Conservation (phyloP, 352 stramenopile species). For the Globisporangium rhizosaccharum region DNA sequence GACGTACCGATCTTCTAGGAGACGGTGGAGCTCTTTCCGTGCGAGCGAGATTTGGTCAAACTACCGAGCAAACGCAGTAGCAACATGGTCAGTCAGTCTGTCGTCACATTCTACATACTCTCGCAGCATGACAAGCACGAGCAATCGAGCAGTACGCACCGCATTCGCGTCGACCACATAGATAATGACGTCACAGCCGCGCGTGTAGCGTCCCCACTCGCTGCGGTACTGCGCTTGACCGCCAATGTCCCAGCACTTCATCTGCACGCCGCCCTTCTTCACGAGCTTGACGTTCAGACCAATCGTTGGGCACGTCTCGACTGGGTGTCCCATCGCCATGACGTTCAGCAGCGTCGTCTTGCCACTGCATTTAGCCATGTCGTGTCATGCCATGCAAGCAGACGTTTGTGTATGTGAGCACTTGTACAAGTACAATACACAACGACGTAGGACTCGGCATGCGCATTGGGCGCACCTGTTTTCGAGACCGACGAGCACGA, state of each 20-base stretch:
- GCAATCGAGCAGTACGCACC: constrained; percentile 34
- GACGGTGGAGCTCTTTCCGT: constrained; percentile 91
- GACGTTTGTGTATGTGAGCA: not conserved
- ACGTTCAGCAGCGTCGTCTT: constrained; percentile 96
- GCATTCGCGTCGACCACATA: constrained; percentile 97
- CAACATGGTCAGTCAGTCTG: not conserved
- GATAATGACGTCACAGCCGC: constrained; percentile 98
- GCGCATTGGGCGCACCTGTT: constrained; percentile 71
- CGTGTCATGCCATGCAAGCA: not conserved
- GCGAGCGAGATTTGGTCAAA: constrained; percentile 92
- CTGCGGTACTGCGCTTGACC: constrained; percentile 95
- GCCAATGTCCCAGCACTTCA: constrained; percentile 99
- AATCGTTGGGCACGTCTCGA: constrained; percentile 97
- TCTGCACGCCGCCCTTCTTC: constrained; percentile 93
- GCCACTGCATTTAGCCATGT: constrained; percentile 49
- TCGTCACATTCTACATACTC: not conserved
- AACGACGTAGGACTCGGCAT: too few relatives aligned
- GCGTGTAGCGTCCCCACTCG: constrained; percentile 92
- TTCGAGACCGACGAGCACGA: constrained; percentile 96
- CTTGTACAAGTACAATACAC: constrained; percentile 4
- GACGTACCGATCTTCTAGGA: constrained; percentile 93
- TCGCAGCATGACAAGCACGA: not conserved
- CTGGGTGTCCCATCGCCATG: constrained; percentile 92
- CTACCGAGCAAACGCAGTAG: constrained; percentile 21
- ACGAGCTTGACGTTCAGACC: constrained; percentile 97